These are phyloP conservation scores for Erigeron canadensis DNA, from an alignment of 129 eudicot genomes.

Conservation along the genomic window DNA sequence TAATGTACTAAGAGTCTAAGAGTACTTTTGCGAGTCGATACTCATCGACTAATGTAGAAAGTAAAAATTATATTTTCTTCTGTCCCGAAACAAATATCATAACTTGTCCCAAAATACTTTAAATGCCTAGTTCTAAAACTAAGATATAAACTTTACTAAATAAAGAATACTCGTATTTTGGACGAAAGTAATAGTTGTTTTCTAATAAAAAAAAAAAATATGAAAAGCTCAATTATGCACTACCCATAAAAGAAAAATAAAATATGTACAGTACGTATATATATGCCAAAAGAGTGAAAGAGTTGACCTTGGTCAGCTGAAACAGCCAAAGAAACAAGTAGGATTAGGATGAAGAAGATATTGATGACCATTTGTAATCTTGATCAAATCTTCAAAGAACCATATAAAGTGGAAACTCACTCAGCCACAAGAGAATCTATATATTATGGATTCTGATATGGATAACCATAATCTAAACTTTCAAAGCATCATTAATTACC, in stretches of 20 bases:
- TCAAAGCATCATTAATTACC: too few relatives aligned
- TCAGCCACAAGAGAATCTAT: conserved; percentile 5
- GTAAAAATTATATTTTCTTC: too few relatives aligned
- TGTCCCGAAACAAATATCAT: too few relatives aligned
- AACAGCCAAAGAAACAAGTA: conserved; percentile 31
- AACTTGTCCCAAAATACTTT: too few relatives aligned
- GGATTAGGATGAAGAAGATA: conserved; percentile 19
- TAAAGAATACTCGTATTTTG: too few relatives aligned
- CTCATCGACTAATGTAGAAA: too few relatives aligned
- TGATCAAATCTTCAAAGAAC: conserved; percentile 19
- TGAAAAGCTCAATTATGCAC: not conserved
- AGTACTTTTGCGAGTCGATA: too few relatives aligned
- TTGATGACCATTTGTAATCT: conserved; percentile 19
- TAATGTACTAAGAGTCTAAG: too few relatives aligned
- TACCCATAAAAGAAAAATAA: not conserved
- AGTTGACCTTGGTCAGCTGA: conserved; percentile 40
- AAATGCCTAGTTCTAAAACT: too few relatives aligned
- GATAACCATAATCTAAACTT: conserved; percentile 7
- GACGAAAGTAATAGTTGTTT: too few relatives aligned
- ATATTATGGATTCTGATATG: not conserved
- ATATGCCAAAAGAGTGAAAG: conserved; percentile 14
- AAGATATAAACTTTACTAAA: too few relatives aligned
- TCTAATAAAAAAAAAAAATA: not conserved
- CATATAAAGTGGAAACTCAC: not conserved
- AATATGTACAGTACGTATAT: too few relatives aligned